Evolutionary conservation across 139 green algal genomes (phyloP).

Genomic region (Volvox reticuliferus): DNA sequence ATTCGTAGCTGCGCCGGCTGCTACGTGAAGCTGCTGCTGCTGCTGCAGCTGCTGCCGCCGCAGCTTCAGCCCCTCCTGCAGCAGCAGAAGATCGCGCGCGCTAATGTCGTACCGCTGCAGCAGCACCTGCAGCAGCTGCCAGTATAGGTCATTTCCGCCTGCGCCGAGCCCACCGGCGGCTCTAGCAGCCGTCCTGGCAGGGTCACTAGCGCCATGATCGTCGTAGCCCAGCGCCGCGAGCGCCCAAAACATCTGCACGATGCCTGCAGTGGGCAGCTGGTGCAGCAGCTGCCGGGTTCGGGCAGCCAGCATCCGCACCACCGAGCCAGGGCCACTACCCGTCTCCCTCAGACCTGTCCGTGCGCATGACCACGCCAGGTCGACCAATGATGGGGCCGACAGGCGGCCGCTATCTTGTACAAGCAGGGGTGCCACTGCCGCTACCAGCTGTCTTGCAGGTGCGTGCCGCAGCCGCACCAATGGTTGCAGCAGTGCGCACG

Average conservation of each 20-base stretch:
- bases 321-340: neutral
- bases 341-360: neutral
- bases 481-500: neutral
- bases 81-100: conserved; percentile 24
- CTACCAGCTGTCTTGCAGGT: neutral
- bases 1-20: neutral
- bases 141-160: neutral
- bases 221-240: neutral
- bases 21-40: neutral
- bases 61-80: conserved; percentile 21
- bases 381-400: neutral
- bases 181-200: too few species aligned
- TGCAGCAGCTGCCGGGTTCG: neutral
- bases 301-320: neutral
- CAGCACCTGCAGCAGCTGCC: conserved; percentile 32
- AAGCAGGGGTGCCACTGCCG: conserved; percentile 30
- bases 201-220: neutral
- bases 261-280: neutral
- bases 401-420: neutral
- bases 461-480: neutral
- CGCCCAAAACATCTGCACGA: conserved; percentile 20
- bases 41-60: neutral
- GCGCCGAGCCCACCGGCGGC: neutral
- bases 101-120: neutral
- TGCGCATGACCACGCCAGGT: conserved; percentile 21